A percentile compares a stretch with the other conserved stretches of the same genome.
Conservation (phyloP, 495 filamentous ascomycete species). For the Trichocladium antarcticum region DNA sequence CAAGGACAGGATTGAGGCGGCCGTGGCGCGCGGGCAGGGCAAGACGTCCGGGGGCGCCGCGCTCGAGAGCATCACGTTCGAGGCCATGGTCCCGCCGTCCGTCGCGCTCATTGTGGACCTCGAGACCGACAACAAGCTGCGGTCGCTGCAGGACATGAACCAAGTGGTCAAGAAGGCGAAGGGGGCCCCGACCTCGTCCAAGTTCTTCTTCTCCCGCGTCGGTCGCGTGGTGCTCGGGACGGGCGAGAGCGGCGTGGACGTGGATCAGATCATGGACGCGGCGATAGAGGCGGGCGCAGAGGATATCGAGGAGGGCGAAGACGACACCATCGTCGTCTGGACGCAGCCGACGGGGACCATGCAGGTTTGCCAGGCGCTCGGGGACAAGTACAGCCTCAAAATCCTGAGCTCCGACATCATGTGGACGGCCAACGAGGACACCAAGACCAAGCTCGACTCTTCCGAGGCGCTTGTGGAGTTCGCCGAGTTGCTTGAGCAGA, state of each 20-base stretch:
- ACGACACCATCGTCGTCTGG: conserved; percentile 59
- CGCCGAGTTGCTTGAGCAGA: conserved; percentile 40
- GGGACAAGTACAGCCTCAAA: conserved; percentile 46
- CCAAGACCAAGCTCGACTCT: conserved; percentile 46
- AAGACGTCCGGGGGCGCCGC: conserved; percentile 55
- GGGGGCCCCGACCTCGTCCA: conserved; percentile 59
- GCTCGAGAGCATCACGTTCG: conserved; percentile 65
- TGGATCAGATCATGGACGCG: conserved; percentile 71
- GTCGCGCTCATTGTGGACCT: conserved; percentile 66
- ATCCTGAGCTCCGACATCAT: conserved; percentile 66
- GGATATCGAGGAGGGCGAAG: conserved; percentile 62
- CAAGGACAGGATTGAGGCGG: conserved; percentile 69
- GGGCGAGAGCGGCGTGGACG: conserved; percentile 39
- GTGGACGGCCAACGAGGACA: conserved; percentile 76
- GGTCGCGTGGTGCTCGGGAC: conserved; percentile 60
- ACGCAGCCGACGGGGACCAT: conserved; percentile 62
- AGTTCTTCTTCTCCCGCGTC: conserved; percentile 72
- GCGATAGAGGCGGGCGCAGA: conserved; percentile 78
- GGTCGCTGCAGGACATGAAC: conserved; percentile 61
- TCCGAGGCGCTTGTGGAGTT: conserved; percentile 41
- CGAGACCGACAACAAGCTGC: conserved; percentile 68
- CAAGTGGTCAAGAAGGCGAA: conserved; percentile 53
- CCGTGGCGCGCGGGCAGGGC: conserved; percentile 81
- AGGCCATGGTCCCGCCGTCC: conserved; percentile 68
- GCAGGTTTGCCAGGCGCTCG: conserved; percentile 50